Evolutionary conservation across 1,284 basidiomycete species (phyloP), one percentile per base, ranked within the genome.

Genomic region (Ustilago xerochloae): DNA sequence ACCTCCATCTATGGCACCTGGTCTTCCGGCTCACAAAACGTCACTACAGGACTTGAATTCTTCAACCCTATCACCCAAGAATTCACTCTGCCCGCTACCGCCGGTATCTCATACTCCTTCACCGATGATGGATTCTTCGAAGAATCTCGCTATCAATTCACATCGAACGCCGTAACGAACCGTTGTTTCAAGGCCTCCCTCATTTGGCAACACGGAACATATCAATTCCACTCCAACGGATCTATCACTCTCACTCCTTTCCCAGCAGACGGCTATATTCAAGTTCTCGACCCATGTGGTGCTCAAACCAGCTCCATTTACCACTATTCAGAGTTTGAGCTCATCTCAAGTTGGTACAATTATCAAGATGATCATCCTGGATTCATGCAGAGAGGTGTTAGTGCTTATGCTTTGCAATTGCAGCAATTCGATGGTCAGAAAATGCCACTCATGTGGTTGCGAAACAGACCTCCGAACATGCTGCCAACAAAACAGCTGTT

Each of bases 141-240:
- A 47, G 65, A 72, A 51, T 60, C 80, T 10, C 53, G 59, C 20
- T 78, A 78, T 56, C 56, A 65, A 39, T 84, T 80, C 59, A 60
- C 64, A 15, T 71, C 79, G 18, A 81, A 82, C 55, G 52, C 76
- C 16, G 58, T 56, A 16, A 65, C 59, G n/a, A 79, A 78, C 22
- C 58, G 70, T 12, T 84, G 82, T 61, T 82, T 83, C 63, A 78
- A 73, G 13, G 81, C 77, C 3, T 71, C 79, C 10, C 62, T 84
- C 29, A 75, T 81, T 35, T 84, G 82, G 82, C 81, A 83, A 33
- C 82, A 84, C 47, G 82, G 82, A 30, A 82, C 69, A 7, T 84
- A 82, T 47, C 41, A 55, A 5, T 51, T 77, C 53, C 75, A 81
- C 60, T n/a, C 60, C n/a, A 81, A 81, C 60, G 75, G 75, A 15